phyloP scores from a whole-genome alignment of 164 flowering plant genomes.

The Vitis rotundifolia region DNA sequence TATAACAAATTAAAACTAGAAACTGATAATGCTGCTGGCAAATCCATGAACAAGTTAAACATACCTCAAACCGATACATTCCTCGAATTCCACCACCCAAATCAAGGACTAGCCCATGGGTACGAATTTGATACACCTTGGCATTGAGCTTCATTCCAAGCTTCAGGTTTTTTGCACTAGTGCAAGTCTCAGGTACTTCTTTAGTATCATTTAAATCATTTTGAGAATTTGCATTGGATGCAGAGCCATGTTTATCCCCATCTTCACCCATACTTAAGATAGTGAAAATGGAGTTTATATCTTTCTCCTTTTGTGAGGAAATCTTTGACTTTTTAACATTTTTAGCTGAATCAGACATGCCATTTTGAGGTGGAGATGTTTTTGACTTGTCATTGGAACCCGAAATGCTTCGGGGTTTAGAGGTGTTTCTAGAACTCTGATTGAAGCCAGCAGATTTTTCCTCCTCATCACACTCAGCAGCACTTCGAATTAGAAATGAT shows the following conservation, averaged over 20 bases:
- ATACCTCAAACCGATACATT: slow-evolving; percentile 90
- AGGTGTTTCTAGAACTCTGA: slow-evolving; percentile 17
- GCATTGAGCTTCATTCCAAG: slow-evolving; percentile 67
- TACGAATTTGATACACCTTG: slow-evolving; percentile 70
- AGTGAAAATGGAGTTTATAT: neutral
- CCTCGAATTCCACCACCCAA: slow-evolving; percentile 80
- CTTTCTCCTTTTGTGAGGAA: slow-evolving; percentile 7
- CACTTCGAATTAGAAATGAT: slow-evolving; percentile 76
- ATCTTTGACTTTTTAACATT: slow-evolving; percentile 17
- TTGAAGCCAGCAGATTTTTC: slow-evolving; percentile 38
- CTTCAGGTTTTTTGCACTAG: slow-evolving; percentile 51
- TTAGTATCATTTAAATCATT: slow-evolving; percentile 11
- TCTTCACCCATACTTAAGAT: too few relatives aligned
- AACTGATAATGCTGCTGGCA: neutral
- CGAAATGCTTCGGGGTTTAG: slow-evolving; percentile 5
- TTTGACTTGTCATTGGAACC: neutral
- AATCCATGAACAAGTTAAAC: neutral
- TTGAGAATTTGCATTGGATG: neutral
- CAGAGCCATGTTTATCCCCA: neutral
- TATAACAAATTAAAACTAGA: neutral
- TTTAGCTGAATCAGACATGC: slow-evolving; percentile 7
- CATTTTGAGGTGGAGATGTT: neutral
- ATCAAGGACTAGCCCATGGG: slow-evolving; percentile 83
- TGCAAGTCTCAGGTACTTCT: slow-evolving; percentile 18
- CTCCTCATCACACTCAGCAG: slow-evolving; percentile 81